Evolutionary conservation across 345 rosid species (phyloP).

Genomic region (Gossypium turneri): DNA sequence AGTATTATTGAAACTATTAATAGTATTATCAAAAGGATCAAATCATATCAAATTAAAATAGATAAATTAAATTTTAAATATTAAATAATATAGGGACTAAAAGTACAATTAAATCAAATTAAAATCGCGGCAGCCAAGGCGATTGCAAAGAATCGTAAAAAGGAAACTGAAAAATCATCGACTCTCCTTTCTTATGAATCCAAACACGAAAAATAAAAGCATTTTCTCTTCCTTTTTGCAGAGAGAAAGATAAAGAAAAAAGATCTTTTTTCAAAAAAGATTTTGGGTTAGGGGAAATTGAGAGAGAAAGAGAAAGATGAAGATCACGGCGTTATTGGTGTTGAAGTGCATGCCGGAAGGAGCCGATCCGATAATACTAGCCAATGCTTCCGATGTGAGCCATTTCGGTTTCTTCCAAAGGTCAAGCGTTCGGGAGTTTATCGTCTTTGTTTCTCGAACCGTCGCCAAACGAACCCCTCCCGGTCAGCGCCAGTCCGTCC

Average conservation of each 20-base stretch:
- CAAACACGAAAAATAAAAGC: neutral
- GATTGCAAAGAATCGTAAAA: neutral
- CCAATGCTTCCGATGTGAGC: slow-evolving; percentile 72
- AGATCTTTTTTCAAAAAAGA: no score
- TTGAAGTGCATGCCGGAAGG: slow-evolving; percentile 66
- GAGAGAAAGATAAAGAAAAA: neutral
- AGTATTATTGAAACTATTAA: no score
- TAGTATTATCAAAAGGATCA: no score
- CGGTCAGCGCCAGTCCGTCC: slow-evolving; percentile 89
- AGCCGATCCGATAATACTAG: slow-evolving; percentile 63
- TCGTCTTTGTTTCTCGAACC: slow-evolving; percentile 85
- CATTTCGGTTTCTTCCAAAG: slow-evolving; percentile 91
- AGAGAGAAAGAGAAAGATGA: slow-evolving; percentile 40
- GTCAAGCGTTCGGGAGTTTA: slow-evolving; percentile 77
- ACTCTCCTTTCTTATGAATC: neutral
- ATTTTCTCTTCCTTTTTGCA: neutral
- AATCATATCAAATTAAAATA: neutral
- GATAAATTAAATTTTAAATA: no score
- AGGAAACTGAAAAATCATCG: neutral
- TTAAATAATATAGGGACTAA: neutral
- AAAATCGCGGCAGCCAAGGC: neutral
- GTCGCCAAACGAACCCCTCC: slow-evolving; percentile 92
- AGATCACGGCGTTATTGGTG: slow-evolving; percentile 91
- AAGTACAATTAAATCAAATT: neutral
- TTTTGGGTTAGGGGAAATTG: neutral